Conservation (phyloP, 352 stramenopile genomes). For the Pythium rhizo-oryzae region DNA sequence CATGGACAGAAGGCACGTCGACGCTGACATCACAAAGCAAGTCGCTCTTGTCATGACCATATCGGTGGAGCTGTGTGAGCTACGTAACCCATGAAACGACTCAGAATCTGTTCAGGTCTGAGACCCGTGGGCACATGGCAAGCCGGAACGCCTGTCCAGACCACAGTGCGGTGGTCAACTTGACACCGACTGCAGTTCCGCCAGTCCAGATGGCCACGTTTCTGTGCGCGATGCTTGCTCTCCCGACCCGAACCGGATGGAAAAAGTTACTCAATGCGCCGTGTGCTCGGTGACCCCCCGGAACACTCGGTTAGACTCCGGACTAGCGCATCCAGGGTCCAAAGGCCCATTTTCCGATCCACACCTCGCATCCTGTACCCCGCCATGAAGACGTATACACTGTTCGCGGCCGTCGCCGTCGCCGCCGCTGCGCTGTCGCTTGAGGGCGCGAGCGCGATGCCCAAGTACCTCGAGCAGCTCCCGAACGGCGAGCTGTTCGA, state of each 20-base stretch:
- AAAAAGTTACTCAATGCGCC: too few relatives aligned
- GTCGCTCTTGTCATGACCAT: too few relatives aligned
- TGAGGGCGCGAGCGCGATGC: constrained; percentile 58
- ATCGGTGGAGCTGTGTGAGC: too few relatives aligned
- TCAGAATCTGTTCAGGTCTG: too few relatives aligned
- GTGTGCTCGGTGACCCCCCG: too few relatives aligned
- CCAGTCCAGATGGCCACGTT: neutral
- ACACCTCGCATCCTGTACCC: constrained; percentile 5
- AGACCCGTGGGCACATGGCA: too few relatives aligned
- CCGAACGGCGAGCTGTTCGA: constrained; percentile 45
- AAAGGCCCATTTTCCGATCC: constrained; percentile 10
- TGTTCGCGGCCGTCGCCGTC: constrained; percentile 74
- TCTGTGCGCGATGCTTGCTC: neutral
- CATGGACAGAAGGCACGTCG: too few relatives aligned
- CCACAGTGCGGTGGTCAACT: neutral
- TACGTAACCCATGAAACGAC: too few relatives aligned
- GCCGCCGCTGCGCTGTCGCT: constrained; percentile 70
- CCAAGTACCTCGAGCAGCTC: constrained; percentile 36
- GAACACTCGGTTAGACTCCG: too few relatives aligned
- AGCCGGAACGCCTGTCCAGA: neutral
- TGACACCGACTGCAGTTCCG: neutral
- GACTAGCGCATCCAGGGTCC: neutral
- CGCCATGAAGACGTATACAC: constrained; percentile 70
- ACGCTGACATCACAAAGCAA: too few relatives aligned
- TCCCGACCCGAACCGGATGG: neutral